Evolutionary conservation across 306 rosid species (phyloP), one percentile per base, ranked within the genome.

Genomic region (Dalbergia cochinchinensis): DNA sequence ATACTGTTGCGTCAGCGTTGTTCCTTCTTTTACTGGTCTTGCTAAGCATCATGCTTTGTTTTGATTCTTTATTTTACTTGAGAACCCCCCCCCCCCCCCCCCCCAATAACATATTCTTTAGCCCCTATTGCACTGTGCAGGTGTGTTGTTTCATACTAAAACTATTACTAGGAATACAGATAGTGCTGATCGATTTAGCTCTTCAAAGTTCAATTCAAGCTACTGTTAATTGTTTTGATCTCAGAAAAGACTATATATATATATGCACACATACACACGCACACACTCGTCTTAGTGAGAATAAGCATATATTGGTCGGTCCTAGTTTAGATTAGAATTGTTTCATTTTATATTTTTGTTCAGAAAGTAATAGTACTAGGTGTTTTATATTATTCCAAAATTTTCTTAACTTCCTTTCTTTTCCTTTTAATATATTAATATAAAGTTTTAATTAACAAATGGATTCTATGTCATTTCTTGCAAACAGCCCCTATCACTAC

Each of bases 31-130:
- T 67, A n/a, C 73, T 67, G 66, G 87, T 86, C 85, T 80, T 3
- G 10, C 10, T 4, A 61, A 69, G 69, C 87, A 86, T 86, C 81
- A 80, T 86, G 79, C 83, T 86, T 83, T 86, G 69, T 77, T 83
- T 83, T 83, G 79, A 80, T 86, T 86, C 87, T 86, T 80, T 83
- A 64, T 72, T 80, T 83, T 66, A 44, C 81, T 86, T 62, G 64
- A 80, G 59, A 81, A 26, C 74, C 74, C 74, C 69, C 78, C 70
- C 69, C 78, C 70, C n/a, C n/a, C 74, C 74, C 74, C 74, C 74
- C 74, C 69, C 78, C 70, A 72, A 65, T 79, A 67, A 62, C 77
- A 61, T 45, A 11, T 50, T 48, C 34, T 70, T 37, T 37, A 37
- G 22, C 59, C 9, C 7, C 44, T 48, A 33, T 78, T 53, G 19